Evolutionary conservation across 169 alveolate genomes (phyloP), one percentile per base, ranked within the genome.

Genomic region (Plasmodium ovale): DNA sequence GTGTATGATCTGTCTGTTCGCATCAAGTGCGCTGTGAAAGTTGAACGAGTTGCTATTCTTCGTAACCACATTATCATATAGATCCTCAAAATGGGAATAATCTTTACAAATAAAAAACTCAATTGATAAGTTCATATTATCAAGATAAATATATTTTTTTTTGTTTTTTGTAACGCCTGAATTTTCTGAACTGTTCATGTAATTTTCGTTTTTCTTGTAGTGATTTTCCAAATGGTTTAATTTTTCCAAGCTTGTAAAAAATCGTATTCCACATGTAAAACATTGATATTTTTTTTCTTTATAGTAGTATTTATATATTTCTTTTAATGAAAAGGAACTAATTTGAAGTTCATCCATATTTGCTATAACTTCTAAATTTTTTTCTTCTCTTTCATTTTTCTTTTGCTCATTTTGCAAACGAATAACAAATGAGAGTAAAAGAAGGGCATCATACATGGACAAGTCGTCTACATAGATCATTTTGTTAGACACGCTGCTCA

Each of bases 191-290:
- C 23, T 47, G 35, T 6, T 68, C 3, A 72, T 67, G 53, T 68
- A 68, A 47, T 39, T 33, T 37, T 68, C 35, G 19, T 58, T 68
- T 58, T 53, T 68, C 29, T 84, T 54, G 42, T 68, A 84, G 68
- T 84, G 91, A 68, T 53, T 68, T 62, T 84, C 91, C 25, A 84
- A 35, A 84, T 84, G 91, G 60, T 84, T 69, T 68, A 84, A 59
- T 60, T 84, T 84, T 25, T 84, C 91, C 42, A 69, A 12, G 14
- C 91, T 84, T 14, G 91, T 54, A 12, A 14, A 31, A 71, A 84
- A 84, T 54, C 91, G 21, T 58, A 84, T 7, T 35, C 91, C 91
- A 60, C 91, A 84, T 5, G 87, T 84, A 37, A 54, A 42, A 21
- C 91, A 84, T 68, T 84, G 91, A 84, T 25, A 84, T 1, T n/a